Conservation (phyloP, 805 yeast genomes). For the Saccharomycopsis oosterbeekiorum region DNA sequence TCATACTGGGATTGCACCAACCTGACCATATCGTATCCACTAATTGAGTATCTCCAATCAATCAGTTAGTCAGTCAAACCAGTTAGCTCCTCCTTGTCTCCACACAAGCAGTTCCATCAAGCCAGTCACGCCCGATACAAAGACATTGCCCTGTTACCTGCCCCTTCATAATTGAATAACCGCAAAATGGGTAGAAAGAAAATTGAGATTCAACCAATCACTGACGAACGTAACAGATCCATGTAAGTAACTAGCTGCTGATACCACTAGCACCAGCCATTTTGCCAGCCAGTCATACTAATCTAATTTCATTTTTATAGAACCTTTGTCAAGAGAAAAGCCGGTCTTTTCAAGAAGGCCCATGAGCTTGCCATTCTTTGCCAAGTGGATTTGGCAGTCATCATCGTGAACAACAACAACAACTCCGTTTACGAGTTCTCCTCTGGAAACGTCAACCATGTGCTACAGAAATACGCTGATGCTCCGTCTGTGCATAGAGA, state of each 20-base stretch:
- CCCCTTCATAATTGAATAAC: background rate
- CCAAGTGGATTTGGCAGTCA: slow-evolving; percentile 86
- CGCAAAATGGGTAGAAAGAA: slow-evolving; percentile 87
- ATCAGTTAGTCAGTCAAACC: no score
- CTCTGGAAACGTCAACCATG: slow-evolving; percentile 50
- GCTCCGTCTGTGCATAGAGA: slow-evolving; percentile 37
- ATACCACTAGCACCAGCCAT: background rate
- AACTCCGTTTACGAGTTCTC: slow-evolving; percentile 73
- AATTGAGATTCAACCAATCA: slow-evolving; percentile 83
- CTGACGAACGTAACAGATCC: slow-evolving; percentile 78
- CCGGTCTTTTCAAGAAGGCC: slow-evolving; percentile 73
- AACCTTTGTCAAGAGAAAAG: slow-evolving; percentile 89
- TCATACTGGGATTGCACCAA: no score
- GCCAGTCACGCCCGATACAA: no score
- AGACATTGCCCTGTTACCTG: no score
- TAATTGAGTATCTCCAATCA: no score
- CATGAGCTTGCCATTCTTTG: slow-evolving; percentile 70
- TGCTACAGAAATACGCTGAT: slow-evolving; percentile 33
- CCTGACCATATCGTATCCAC: no score
- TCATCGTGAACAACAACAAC: slow-evolving; percentile 74
- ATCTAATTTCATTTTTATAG: slow-evolving; percentile 22
- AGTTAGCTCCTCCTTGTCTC: no score
- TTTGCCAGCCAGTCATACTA: background rate
- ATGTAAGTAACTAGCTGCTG: slow-evolving; percentile 25
- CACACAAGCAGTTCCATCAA: no score